Evolutionary conservation across 208 protist species (phyloP).

Genomic region (Acanthamoeba lenticulata): DNA sequence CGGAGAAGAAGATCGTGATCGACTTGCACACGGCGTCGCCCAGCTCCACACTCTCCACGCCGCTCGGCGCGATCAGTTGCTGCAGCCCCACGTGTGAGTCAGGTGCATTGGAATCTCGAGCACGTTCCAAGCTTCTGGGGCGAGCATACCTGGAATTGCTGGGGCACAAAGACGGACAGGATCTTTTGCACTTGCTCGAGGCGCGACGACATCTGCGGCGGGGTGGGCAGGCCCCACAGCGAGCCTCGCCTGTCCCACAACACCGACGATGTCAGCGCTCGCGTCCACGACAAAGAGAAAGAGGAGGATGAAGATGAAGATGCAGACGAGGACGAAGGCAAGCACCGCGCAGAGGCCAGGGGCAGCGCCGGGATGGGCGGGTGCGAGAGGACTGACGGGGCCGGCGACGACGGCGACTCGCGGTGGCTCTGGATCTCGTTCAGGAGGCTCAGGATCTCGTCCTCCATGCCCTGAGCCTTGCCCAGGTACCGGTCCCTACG

Average conservation of each 20-base stretch:
- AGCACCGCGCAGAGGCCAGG: background rate
- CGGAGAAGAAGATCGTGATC: conserved; percentile 80
- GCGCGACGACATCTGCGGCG: background rate
- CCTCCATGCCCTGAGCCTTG: background rate
- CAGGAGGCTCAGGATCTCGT: background rate
- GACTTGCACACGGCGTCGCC: conserved; percentile 70
- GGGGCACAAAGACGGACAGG: conserved; percentile 33
- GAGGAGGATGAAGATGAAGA: background rate
- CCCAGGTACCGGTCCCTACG: conserved; percentile 28
- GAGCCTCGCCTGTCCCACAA: conserved; percentile 25
- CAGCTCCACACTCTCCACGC: conserved; percentile 74
- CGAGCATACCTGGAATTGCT: conserved; percentile 28
- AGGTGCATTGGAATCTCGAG: background rate
- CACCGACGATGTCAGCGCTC: no score
- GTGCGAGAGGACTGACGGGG: background rate
- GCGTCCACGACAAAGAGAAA: background rate
- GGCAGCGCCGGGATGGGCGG: background rate
- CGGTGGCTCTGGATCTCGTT: conserved; percentile 2
- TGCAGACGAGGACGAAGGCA: background rate
- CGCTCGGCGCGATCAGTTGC: conserved; percentile 71
- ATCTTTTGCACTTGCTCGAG: conserved; percentile 43
- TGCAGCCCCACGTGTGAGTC: background rate
- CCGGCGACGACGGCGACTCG: background rate
- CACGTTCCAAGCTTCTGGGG: background rate
- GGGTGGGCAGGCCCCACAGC: background rate